Conservation (phyloP, 805 yeast genomes). For the Teunomyces aglyptinius region DNA sequence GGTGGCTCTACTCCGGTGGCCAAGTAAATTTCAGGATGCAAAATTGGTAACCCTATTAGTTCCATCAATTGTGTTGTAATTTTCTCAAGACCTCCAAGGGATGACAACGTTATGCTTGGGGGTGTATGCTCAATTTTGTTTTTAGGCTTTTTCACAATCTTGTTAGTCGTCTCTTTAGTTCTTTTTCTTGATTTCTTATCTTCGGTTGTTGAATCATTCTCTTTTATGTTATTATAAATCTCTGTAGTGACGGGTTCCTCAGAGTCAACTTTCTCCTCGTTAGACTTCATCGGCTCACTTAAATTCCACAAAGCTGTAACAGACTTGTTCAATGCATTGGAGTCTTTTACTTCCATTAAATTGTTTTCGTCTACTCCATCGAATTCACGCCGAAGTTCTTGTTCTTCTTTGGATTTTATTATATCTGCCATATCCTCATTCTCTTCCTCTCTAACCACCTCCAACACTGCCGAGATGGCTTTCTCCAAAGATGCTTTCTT, state of each 20-base stretch:
- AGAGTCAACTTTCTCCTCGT: constrained; percentile 12
- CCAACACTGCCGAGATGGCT: constrained; percentile 59
- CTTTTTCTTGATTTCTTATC: constrained; percentile 49
- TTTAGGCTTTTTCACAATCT: constrained; percentile 25
- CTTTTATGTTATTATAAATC: background rate
- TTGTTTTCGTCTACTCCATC: constrained; percentile 42
- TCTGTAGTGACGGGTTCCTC: constrained; percentile 13
- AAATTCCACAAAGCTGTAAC: constrained; percentile 70
- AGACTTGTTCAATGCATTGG: constrained; percentile 71
- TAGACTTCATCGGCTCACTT: constrained; percentile 10
- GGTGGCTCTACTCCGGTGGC: constrained; percentile 95
- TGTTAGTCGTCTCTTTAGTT: constrained; percentile 45
- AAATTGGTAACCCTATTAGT: constrained; percentile 83
- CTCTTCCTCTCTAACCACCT: constrained; percentile 58
- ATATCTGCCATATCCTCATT: constrained; percentile 47
- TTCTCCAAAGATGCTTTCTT: constrained; percentile 64
- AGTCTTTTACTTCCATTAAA: constrained; percentile 63
- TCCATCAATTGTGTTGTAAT: constrained; percentile 87
- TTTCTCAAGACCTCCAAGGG: constrained; percentile 86
- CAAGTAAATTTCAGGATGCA: constrained; percentile 87
- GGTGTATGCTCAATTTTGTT: constrained; percentile 61
- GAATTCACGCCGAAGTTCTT: constrained; percentile 33
- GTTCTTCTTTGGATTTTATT: constrained; percentile 6
- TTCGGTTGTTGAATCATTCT: background rate
- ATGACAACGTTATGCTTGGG: constrained; percentile 64